Evolutionary conservation across 1,139 yeast species (phyloP), one percentile per base, ranked within the genome.

Genomic region (Pneumocystis jirovecii): DNA sequence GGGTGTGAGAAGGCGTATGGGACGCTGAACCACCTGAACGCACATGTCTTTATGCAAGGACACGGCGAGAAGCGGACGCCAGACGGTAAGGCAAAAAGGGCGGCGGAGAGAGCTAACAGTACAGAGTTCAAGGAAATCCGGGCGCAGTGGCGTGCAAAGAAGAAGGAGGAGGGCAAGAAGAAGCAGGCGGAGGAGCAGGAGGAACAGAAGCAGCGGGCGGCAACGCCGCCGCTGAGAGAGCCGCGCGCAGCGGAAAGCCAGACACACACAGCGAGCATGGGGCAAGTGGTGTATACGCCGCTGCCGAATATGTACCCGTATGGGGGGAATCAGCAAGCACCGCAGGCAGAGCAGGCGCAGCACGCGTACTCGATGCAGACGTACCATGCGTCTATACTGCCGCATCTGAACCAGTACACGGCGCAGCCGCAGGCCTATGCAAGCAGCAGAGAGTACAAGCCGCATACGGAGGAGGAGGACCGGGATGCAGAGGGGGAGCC

Each of bases 1-100:
- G 83, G 82, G 1, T 87, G 95, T 72, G 76, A 80, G 60, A 87
- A 87, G 74, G 83, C 86, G 64, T 87, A 87, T 73, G 95, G 95
- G 1, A 85, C 89, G 31, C 76, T 87, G 64, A 87, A 87, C 74
- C 95, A 87, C 74, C 76, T 87, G 64, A 87, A 87, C 73, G 87
- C 91, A 17, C 95, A 87, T 73, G 85, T 87, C 29, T 81, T 82
- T 3, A 81, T 87, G 72, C 88, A 87, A 70, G 82, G 81, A 63
- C 95, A 87, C 72, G 95, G 95, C 7, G 80, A 80, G 64, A 81
- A 87, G 69, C 81, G 89, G 67, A 78, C 81, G 44, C 88, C 89
- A 60, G 84, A 85, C 42, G 93, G 57, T 50, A 50, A 25, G 57
- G 42, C 29, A 5, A 57, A 4, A n/a, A 1, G 21, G 29, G 7